Conservation (phyloP, 2,329 filamentous ascomycete genomes). For the Allantophomopsis cytisporea region DNA sequence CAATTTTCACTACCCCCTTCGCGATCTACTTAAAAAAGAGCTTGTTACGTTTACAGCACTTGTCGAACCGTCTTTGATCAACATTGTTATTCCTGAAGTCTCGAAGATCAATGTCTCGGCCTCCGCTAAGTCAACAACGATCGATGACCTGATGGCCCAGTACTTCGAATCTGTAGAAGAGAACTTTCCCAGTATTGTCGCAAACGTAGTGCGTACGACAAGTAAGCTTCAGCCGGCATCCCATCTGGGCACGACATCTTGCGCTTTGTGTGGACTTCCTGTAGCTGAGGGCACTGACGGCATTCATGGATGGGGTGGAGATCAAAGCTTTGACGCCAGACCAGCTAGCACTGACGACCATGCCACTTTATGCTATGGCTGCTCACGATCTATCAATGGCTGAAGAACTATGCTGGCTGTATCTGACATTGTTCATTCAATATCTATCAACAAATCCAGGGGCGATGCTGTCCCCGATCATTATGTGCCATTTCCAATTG, state of each 20-base stretch:
- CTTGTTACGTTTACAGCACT: constrained; percentile 51
- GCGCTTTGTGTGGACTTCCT: constrained; percentile 57
- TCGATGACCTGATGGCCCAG: constrained; percentile 78
- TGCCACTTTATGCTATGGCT: constrained; percentile 55
- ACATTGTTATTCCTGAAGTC: constrained; percentile 28
- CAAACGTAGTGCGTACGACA: constrained; percentile 90
- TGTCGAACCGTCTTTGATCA: constrained; percentile 33
- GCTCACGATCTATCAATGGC: constrained; percentile 47
- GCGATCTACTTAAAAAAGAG: constrained; percentile 77
- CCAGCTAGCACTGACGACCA: constrained; percentile 12
- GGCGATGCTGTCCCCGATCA: too few species aligned
- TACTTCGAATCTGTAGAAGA: constrained; percentile 82
- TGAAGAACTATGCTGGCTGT: constrained; percentile 17
- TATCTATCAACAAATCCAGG: too few species aligned
- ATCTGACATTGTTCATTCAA: too few species aligned
- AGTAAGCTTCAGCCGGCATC: constrained; percentile 53
- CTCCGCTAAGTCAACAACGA: constrained; percentile 56
- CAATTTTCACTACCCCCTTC: constrained; percentile 60
- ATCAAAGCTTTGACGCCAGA: constrained; percentile 27
- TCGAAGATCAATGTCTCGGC: constrained; percentile 16
- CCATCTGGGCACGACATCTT: constrained; percentile 24
- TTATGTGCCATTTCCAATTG: too few species aligned
- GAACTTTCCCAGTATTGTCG: constrained; percentile 80
- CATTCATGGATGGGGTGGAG: constrained; percentile 43
- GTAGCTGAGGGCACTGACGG: constrained; percentile 50